These are phyloP conservation scores for Lanmaoa pseudosensibilis DNA, from an alignment of 768 basidiomycete species.

Conservation along the genomic window DNA sequence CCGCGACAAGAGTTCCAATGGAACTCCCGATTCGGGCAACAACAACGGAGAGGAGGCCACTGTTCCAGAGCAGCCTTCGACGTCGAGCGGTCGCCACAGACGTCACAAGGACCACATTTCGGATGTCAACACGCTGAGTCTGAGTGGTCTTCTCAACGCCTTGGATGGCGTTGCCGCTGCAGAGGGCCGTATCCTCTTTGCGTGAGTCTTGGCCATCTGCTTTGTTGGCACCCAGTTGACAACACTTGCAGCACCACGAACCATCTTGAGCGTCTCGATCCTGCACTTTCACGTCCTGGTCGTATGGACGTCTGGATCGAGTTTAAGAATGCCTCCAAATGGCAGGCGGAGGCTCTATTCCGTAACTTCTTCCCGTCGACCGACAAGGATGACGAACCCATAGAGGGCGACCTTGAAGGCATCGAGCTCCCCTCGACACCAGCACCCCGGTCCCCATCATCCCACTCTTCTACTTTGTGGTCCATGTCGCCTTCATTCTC, in stretches of 20 bases:
- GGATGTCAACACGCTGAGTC: conserved; percentile 76
- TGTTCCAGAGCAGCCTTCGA: conserved; percentile 29
- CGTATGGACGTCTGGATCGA: conserved; percentile 93
- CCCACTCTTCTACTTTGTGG: conserved; percentile 48
- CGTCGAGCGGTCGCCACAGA: conserved; percentile 42
- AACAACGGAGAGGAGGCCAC: conserved; percentile 36
- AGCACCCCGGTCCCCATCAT: conserved; percentile 43
- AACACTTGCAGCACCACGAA: conserved; percentile 67
- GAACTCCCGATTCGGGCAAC: conserved; percentile 40
- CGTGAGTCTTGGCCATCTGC: conserved; percentile 50
- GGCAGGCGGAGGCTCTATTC: conserved; percentile 85
- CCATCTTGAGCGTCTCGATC: conserved; percentile 87
- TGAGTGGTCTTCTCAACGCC: conserved; percentile 82
- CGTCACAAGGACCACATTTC: conserved; percentile 59
- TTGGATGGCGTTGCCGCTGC: conserved; percentile 85
- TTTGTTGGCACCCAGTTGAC: background rate
- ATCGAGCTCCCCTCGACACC: conserved; percentile 43
- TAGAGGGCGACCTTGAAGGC: conserved; percentile 45
- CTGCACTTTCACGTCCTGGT: conserved; percentile 88
- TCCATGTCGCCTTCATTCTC: conserved; percentile 46
- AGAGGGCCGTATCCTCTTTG: conserved; percentile 86
- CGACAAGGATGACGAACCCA: conserved; percentile 46
- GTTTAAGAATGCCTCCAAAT: conserved; percentile 82
- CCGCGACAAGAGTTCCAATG: conserved; percentile 56
- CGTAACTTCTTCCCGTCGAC: conserved; percentile 87